phyloP scores from a whole-genome alignment of 1,284 basidiomycete species.

The Hemileia vastatrix region DNA sequence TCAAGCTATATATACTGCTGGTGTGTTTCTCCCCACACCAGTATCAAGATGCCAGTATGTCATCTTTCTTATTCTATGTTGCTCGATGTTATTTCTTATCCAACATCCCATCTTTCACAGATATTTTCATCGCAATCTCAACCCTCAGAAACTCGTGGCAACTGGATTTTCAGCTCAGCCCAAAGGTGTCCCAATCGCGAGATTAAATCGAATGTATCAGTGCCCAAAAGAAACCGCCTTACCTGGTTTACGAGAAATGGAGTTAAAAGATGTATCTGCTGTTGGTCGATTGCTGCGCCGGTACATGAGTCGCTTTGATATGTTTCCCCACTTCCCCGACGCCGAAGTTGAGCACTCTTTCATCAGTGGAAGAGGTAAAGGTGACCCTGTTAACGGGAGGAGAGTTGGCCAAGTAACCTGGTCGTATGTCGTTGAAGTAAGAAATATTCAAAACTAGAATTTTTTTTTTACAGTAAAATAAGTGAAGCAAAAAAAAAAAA shows the following conservation, averaged over 20 bases:
- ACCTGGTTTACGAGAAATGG: slow-evolving; percentile 81
- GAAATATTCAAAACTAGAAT: slow-evolving; percentile 28
- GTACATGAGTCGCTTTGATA: slow-evolving; percentile 78
- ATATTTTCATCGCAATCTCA: slow-evolving; percentile 87
- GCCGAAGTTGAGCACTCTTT: slow-evolving; percentile 83
- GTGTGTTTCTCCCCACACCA: slow-evolving; percentile 80
- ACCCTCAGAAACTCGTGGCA: slow-evolving; percentile 83
- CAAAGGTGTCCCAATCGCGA: slow-evolving; percentile 70
- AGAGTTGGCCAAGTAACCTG: slow-evolving; percentile 78
- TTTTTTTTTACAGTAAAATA: too few species aligned
- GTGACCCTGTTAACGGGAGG: slow-evolving; percentile 51
- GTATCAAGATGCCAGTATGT: slow-evolving; percentile 64
- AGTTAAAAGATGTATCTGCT: slow-evolving; percentile 61
- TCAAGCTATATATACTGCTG: slow-evolving; percentile 95
- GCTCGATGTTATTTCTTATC: background rate
- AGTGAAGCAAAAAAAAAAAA: too few species aligned
- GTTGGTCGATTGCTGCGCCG: slow-evolving; percentile 65
- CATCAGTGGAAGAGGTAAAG: slow-evolving; percentile 67
- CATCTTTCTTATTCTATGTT: background rate
- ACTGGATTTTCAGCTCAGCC: slow-evolving; percentile 81
- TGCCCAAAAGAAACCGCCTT: slow-evolving; percentile 51
- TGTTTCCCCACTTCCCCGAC: slow-evolving; percentile 65
- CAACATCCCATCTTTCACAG: slow-evolving; percentile 45
- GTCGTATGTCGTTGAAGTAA: slow-evolving; percentile 90
- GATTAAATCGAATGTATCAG: slow-evolving; percentile 67